Base-by-base conservation (phyloP, 1,284 basidiomycete genomes). In the Rhizopogon parksii region DNA sequence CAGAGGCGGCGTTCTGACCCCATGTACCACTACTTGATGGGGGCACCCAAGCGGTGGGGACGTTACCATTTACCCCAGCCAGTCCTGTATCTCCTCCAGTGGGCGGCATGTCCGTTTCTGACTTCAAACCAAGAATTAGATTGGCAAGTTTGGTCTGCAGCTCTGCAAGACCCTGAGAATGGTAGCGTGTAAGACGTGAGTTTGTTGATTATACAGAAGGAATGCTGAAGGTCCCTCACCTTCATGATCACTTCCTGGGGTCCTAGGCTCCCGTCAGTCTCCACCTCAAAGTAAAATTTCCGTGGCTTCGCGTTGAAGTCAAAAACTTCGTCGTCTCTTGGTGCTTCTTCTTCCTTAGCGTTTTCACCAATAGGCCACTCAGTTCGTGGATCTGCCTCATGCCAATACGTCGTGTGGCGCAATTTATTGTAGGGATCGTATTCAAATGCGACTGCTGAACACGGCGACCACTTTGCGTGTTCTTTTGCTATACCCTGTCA, bases 371-470 rank as follows among this genome's bases (percentile, higher is more conserved):
- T 66, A 1, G 91, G 91, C 91, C 91, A 95, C 70, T 95, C 91
- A 0, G 66, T 75, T 39, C 79, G 79, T 58, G 78, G 74, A 61
- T 93, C 86, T 35, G 76, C 78, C 72, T 99, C 96, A 66, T 80
- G 94, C 96, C 96, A 99, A 68, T 96, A 85, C 3, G 90, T 85
- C 2, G 96, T 99, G 70, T 99, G 96, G 52, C 93, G 82, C 30
- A 99, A 76, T 66, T 92, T 91, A 75, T 99, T 99, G 74, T 98
- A 82, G 11, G 96, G 96, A 69, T 99, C 96, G 63, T 99, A 99
- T 71, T 99, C 96, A 61, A 96, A 99, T 2, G 88, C 85, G 17
- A 99, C 85, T 1, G 96, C 94, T 1, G 93, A 90, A 52, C 94
- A 90, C 11, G 96, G 95, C 0, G 93, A 96, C 94, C 95, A 99